Percentiles rank a stretch among this genome's conserved stretches.
These are phyloP conservation scores for Exophiala spinifera DNA, from an alignment of 2,329 filamentous ascomycete species.

Conservation along the genomic window DNA sequence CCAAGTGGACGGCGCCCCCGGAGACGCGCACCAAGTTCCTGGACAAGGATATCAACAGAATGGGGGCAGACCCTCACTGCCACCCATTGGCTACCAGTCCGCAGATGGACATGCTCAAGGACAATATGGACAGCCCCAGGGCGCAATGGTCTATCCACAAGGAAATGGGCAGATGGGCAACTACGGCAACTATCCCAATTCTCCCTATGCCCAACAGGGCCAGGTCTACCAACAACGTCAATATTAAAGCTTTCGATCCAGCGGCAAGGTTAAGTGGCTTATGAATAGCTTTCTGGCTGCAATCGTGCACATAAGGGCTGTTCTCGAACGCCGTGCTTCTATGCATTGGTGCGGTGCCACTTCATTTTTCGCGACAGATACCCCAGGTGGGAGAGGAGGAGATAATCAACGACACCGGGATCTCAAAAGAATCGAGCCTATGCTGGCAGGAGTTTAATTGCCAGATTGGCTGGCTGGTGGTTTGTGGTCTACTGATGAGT, in stretches of 20 bases:
- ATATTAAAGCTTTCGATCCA: constrained; percentile 32
- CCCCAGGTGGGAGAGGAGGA: constrained; percentile 31
- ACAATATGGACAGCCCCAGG: constrained; percentile 58
- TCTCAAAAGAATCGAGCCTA: constrained; percentile 14
- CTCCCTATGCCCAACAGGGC: constrained; percentile 48
- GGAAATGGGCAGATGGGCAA: constrained; percentile 47
- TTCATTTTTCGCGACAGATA: constrained; percentile 25
- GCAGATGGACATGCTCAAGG: constrained; percentile 52
- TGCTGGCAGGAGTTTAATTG: constrained; percentile 18
- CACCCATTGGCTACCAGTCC: constrained; percentile 71
- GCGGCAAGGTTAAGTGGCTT: neutral
- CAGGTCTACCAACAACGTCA: constrained; percentile 52
- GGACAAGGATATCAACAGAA: constrained; percentile 44
- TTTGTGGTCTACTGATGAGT: constrained; percentile 13
- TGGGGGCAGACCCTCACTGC: constrained; percentile 62
- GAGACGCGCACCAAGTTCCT: constrained; percentile 42
- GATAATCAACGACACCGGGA: constrained; percentile 18
- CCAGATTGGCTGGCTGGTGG: constrained; percentile 18
- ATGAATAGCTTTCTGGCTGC: neutral
- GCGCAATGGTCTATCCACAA: constrained; percentile 45
- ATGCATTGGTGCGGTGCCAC: constrained; percentile 23
- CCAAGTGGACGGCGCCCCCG: constrained; percentile 49
- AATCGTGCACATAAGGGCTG: constrained; percentile 3
- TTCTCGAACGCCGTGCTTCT: constrained; percentile 8
- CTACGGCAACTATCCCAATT: constrained; percentile 50